Percentiles rank a stretch among this genome's conserved stretches.
Conservation (phyloP, 1,284 basidiomycete genomes). For the Apiotrichum domesticum region DNA sequence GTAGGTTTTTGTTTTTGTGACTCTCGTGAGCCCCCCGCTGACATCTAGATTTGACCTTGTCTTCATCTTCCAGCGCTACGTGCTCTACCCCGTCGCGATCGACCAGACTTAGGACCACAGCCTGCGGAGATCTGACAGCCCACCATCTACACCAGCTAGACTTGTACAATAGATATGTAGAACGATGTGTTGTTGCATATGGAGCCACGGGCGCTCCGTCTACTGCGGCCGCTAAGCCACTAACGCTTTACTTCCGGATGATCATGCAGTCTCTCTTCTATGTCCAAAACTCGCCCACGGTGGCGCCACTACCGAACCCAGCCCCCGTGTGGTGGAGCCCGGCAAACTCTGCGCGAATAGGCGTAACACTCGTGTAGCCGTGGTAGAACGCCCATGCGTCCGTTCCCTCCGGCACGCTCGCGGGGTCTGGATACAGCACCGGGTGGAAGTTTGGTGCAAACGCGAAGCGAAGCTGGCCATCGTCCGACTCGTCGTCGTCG, state of each 20-base stretch:
- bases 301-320: slow-evolving; percentile 14
- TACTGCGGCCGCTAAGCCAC: no score
- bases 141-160: no score
- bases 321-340: slow-evolving; percentile 18
- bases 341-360: slow-evolving; percentile 32
- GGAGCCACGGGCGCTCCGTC: no score
- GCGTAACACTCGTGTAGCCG: slow-evolving; percentile 37
- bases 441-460: slow-evolving; percentile 71
- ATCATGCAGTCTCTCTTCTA: not conserved
- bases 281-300: not conserved
- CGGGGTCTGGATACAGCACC: slow-evolving; percentile 59
- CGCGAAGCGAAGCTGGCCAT: slow-evolving; percentile 58
- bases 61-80: slow-evolving; percentile 11
- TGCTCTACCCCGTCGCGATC: slow-evolving; percentile 5
- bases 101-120: not conserved
- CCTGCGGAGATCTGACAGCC: no score
- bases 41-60: slow-evolving; percentile 8
- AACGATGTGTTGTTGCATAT: no score
- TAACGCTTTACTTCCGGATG: no score
- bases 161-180: no score
- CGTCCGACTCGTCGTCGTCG: slow-evolving; percentile 1
- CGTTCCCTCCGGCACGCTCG: slow-evolving; percentile 62
- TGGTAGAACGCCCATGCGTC: slow-evolving; percentile 57
- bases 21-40: not conserved
- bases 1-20: not conserved